phyloP scores from a whole-genome alignment of 805 yeast genomes.

The Citeromyces matritensis region DNA sequence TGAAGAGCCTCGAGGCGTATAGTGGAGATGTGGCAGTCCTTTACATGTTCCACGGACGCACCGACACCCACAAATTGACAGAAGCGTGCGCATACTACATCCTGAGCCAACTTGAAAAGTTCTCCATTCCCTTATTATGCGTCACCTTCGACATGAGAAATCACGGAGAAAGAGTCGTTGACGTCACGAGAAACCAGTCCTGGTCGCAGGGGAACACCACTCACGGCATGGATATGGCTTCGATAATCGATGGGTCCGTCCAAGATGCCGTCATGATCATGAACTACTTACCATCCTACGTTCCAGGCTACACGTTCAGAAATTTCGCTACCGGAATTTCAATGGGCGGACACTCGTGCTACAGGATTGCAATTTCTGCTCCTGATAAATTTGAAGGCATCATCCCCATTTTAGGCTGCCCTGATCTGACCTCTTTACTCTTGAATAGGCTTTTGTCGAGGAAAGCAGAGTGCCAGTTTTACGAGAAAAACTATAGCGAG shows the following conservation, averaged over 20 bases:
- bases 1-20: neutral
- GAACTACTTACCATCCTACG: conserved; percentile 23
- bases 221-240: conserved; percentile 36
- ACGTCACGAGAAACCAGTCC: conserved; percentile 16
- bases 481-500: neutral
- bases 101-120: neutral
- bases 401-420: conserved; percentile 36
- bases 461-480: neutral
- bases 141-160: conserved; percentile 39
- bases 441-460: conserved; percentile 17
- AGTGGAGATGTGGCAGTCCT: neutral
- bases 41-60: conserved; percentile 1
- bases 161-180: conserved; percentile 33
- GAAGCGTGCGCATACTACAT: neutral
- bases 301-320: conserved; percentile 11
- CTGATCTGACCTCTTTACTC: conserved; percentile 27
- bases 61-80: neutral
- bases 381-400: conserved; percentile 22
- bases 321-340: conserved; percentile 35
- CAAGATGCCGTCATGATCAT: conserved; percentile 26
- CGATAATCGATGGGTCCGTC: conserved; percentile 29
- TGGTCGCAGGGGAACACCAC: conserved; percentile 32
- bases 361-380: conserved; percentile 23
- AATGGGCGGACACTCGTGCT: conserved; percentile 42
- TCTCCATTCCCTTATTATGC: conserved; percentile 17